These are phyloP conservation scores for Xylaria digitata DNA, from an alignment of 2,329 filamentous ascomycete genomes.

Conservation along the genomic window DNA sequence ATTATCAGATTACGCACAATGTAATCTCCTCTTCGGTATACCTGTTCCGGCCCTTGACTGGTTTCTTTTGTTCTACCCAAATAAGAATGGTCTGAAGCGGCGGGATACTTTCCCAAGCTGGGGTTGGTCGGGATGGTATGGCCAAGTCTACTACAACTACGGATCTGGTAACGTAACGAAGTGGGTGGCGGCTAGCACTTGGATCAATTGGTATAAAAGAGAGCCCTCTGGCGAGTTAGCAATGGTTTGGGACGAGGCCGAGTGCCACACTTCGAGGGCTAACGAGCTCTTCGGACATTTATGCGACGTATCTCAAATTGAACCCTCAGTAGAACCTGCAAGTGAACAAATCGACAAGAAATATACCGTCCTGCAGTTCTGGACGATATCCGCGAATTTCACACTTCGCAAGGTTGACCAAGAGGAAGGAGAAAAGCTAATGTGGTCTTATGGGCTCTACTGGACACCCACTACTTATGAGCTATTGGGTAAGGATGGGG, in stretches of 20 bases:
- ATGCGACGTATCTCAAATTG: constrained; percentile 29
- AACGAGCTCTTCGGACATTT: constrained; percentile 35
- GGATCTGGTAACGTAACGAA: constrained; percentile 39
- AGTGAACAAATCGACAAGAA: neutral
- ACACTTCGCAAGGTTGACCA: constrained; percentile 31
- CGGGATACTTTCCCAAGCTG: constrained; percentile 39
- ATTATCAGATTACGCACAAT: constrained; percentile 37
- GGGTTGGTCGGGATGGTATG: constrained; percentile 41
- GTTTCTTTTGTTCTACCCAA: constrained; percentile 40
- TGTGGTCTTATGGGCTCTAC: constrained; percentile 39
- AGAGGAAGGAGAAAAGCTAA: constrained; percentile 35
- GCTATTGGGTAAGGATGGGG: constrained; percentile 26
- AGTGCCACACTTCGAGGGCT: constrained; percentile 17
- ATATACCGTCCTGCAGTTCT: constrained; percentile 38
- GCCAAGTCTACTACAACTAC: constrained; percentile 36
- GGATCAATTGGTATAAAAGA: constrained; percentile 40
- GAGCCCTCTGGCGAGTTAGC: constrained; percentile 28
- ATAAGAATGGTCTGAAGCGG: constrained; percentile 32
- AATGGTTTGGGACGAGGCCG: constrained; percentile 24
- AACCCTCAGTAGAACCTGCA: constrained; percentile 20
- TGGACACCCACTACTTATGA: constrained; percentile 38
- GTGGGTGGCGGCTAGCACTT: constrained; percentile 37
- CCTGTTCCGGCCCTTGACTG: constrained; percentile 39
- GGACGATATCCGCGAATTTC: constrained; percentile 36
- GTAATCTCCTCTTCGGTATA: constrained; percentile 39